Percentiles rank a stretch among this genome's conserved stretches.
Conservation (phyloP, 2,329 filamentous ascomycete genomes). For the Penicillium rolfsii region DNA sequence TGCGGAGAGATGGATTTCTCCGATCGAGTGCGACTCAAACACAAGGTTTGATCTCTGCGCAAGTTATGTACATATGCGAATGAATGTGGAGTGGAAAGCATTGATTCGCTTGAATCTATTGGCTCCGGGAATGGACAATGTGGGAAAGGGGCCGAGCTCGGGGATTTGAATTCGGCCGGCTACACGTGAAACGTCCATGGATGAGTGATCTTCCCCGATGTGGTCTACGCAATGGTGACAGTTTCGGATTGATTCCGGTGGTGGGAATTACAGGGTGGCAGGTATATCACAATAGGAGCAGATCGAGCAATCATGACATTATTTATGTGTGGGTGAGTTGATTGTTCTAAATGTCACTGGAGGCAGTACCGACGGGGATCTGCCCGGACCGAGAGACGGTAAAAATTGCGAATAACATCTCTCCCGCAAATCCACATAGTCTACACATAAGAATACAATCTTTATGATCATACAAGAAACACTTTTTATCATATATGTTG, state of each 20-base stretch:
- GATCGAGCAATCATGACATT: not conserved
- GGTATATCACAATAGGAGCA: not conserved
- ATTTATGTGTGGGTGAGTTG: not conserved
- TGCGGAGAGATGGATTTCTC: slow-evolving; percentile 22
- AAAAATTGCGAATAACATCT: not conserved
- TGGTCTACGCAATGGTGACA: not conserved
- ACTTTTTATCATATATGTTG: not conserved
- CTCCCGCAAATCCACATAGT: too few relatives aligned
- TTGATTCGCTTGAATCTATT: not conserved
- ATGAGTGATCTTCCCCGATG: not conserved
- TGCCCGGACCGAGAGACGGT: not conserved
- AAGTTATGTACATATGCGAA: not conserved
- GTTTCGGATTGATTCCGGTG: not conserved
- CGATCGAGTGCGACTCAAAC: not conserved
- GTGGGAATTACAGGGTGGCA: too few relatives aligned
- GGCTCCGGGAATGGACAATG: not conserved
- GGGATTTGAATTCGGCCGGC: slow-evolving; percentile 14
- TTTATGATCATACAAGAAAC: not conserved
- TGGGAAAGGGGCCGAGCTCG: not conserved
- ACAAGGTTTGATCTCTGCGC: not conserved
- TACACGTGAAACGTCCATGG: slow-evolving; percentile 6
- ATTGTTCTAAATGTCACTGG: not conserved
- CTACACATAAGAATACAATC: too few relatives aligned
- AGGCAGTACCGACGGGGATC: not conserved
- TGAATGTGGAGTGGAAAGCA: not conserved